These are phyloP conservation scores for Zymoseptoria brevis DNA, from an alignment of 2,329 filamentous ascomycete genomes.

Conservation along the genomic window DNA sequence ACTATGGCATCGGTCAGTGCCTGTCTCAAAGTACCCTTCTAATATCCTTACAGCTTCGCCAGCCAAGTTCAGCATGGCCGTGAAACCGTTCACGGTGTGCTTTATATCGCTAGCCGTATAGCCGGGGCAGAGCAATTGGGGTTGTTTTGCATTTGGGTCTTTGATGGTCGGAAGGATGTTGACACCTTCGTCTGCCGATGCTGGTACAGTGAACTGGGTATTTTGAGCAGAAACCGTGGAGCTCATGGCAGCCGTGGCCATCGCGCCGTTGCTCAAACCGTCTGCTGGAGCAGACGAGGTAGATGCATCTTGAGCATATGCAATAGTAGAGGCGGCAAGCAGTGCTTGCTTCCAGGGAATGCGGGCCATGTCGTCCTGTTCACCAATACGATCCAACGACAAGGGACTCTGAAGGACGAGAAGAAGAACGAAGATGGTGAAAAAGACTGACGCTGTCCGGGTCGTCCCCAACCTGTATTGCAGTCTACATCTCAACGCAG, in stretches of 20 bases:
- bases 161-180: conserved; percentile 52
- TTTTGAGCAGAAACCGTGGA: conserved; percentile 23
- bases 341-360: conserved; percentile 15
- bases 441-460: background rate
- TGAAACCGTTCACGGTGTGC: conserved; percentile 41
- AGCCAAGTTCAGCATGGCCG: conserved; percentile 45
- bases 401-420: conserved; percentile 1
- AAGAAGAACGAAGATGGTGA: conserved; percentile 4
- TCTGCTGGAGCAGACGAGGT: conserved; percentile 13
- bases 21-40: background rate
- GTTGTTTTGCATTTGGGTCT: conserved; percentile 55
- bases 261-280: conserved; percentile 13
- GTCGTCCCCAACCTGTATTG: background rate
- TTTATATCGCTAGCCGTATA: conserved; percentile 48
- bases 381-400: conserved; percentile 1
- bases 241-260: conserved; percentile 12
- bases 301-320: conserved; percentile 16
- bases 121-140: conserved; percentile 52
- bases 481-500: background rate
- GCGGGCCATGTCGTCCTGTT: conserved; percentile 13
- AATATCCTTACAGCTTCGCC: conserved; percentile 35
- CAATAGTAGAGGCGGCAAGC: conserved; percentile 17
- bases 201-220: conserved; percentile 26
- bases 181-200: conserved; percentile 26
- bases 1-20: conserved; percentile 24